Evolutionary conservation across 75 land plant species (phyloP), one percentile per base, ranked within the genome.

Genomic region (Sequoia sempervirens): DNA sequence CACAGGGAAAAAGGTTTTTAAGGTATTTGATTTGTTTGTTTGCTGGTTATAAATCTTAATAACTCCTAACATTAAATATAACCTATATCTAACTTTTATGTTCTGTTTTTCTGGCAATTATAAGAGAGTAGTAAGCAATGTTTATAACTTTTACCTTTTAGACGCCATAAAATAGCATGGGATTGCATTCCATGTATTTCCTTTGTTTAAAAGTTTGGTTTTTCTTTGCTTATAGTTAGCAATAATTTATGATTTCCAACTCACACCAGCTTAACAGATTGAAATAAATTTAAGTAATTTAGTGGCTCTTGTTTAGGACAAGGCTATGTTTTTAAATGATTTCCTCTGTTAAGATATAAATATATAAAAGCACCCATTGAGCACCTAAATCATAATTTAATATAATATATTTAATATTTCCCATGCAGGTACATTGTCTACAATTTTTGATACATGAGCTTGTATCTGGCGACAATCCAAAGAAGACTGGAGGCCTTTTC

Each of bases 391-490:
- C 28, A 23, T n/a, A 23, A 66, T 66, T 66, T 23, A 3, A 66
- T 66, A 64, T 64, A 66, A 14, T 79, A 34, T 68, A 28, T 83
- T 38, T 84, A 17, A 36, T 69, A 37, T 83, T 38, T 84, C n/a
- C 38, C 80, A n/a, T 82, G 80, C 91, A 98, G 99, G 89, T 98
- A 26, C 99, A 98, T 61, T 98, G 99, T 90, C 80, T 98, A 90
- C 99, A 98, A 82, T 98, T 95, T 88, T 83, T 98, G 87, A 95
- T 98, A 30, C 94, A 95, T 90, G 99, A 98, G 86, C 92, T 98
- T 82, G 95, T 98, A 0, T 93, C 99, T 54, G 99, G 99, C 64
- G 96, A 99, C 26, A 90, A 92, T 79, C 88, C 94, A 28, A 96
- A 93, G 85, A 98, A 95, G 85, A 86, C 92, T 64, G 99, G 94